Percentiles rank a stretch among this genome's conserved stretches.
Conservation (phyloP, 768 basidiomycete species). For the Lactarius trivialis region DNA sequence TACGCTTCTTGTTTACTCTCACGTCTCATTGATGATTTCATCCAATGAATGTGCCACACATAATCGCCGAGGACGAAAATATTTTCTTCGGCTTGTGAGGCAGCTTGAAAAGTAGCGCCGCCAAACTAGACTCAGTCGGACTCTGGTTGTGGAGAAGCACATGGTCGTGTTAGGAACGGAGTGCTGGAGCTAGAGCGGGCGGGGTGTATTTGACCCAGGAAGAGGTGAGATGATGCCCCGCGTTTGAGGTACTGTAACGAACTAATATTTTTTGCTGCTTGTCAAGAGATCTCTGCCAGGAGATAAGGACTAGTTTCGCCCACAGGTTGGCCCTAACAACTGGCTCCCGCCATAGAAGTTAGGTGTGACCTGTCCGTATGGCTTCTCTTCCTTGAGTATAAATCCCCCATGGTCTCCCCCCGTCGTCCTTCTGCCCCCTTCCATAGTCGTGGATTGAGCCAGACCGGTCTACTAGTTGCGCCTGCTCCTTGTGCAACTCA, state of each 20-base stretch:
- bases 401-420: background rate
- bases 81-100: background rate
- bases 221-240: background rate
- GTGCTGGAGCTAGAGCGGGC: background rate
- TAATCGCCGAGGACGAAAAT: background rate
- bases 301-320: background rate
- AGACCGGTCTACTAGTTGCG: conserved; percentile 5
- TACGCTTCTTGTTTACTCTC: background rate
- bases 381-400: background rate
- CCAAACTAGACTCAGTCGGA: background rate
- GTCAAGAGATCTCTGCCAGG: background rate
- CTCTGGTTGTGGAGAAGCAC: background rate
- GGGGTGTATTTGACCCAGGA: background rate
- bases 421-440: background rate
- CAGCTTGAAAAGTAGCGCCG: too few relatives aligned
- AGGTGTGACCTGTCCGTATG: too few relatives aligned
- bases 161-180: background rate
- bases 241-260: background rate
- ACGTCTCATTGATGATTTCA: background rate
- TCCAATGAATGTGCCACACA: background rate
- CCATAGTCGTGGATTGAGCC: background rate
- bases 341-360: background rate
- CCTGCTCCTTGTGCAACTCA: background rate
- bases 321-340: background rate
- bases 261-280: background rate